Percentiles rank a stretch among this genome's conserved stretches.
phyloP scores from a whole-genome alignment of 2,329 filamentous ascomycete genomes.

The Rutstroemia sp. region DNA sequence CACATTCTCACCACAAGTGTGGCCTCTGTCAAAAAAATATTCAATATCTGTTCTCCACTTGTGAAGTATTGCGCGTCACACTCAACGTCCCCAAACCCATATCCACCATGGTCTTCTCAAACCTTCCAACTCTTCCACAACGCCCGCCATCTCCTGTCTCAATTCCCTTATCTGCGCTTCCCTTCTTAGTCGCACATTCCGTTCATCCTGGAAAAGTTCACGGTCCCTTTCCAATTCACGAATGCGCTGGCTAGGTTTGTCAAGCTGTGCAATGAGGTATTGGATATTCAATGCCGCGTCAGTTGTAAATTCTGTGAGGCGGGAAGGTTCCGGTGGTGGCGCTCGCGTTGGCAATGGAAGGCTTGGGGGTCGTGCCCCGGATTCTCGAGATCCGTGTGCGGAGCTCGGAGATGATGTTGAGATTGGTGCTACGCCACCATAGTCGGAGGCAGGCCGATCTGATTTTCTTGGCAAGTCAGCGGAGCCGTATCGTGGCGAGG shows the following conservation, averaged over 20 bases:
- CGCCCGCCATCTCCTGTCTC: neutral
- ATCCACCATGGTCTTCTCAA: neutral
- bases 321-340: too few species aligned
- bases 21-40: too few species aligned
- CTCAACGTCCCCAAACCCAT: too few species aligned
- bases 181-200: neutral
- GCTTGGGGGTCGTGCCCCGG: neutral
- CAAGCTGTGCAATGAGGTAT: neutral
- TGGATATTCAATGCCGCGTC: conserved; percentile 1
- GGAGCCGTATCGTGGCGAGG: too few species aligned
- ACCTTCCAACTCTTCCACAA: neutral
- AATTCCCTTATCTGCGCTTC: neutral
- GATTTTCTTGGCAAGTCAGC: too few species aligned
- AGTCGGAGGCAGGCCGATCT: too few species aligned
- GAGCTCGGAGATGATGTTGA: neutral
- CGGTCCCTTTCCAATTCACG: neutral
- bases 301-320: neutral
- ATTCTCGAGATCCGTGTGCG: neutral
- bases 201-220: neutral
- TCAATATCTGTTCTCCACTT: too few species aligned
- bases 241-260: neutral
- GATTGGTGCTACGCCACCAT: too few species aligned
- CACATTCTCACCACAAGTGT: too few species aligned
- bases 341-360: too few species aligned
- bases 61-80: too few species aligned